Percentiles rank a stretch among this genome's conserved stretches.
Conservation (phyloP, 2,329 filamentous ascomycete genomes). For the Pseudophaeomoniella oleicola region DNA sequence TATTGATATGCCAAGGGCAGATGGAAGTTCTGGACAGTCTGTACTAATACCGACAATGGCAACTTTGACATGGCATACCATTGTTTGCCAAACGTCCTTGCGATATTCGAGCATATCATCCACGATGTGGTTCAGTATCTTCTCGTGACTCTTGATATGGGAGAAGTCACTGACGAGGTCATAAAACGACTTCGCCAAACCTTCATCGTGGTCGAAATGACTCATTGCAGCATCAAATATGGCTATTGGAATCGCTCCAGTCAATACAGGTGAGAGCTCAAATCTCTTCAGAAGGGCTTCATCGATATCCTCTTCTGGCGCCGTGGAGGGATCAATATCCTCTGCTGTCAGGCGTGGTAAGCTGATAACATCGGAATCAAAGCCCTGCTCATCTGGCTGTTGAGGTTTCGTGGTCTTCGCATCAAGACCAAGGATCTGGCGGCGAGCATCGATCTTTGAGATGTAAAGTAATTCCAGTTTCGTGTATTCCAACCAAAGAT, state of each 20-base stretch:
- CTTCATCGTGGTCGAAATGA: constrained; percentile 54
- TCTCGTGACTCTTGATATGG: constrained; percentile 47
- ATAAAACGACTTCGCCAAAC: constrained; percentile 64
- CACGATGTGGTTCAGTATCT: constrained; percentile 61
- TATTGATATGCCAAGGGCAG: constrained; percentile 52
- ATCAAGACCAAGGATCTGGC: constrained; percentile 51
- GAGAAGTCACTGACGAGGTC: constrained; percentile 60
- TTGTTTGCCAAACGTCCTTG: constrained; percentile 47
- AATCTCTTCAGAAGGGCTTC: constrained; percentile 46
- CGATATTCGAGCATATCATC: constrained; percentile 44
- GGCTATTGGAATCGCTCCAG: constrained; percentile 83
- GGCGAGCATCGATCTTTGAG: constrained; percentile 61
- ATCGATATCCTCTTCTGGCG: constrained; percentile 38
- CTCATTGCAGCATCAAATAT: constrained; percentile 79
- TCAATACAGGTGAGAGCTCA: constrained; percentile 62
- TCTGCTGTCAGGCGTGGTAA: constrained; percentile 46
- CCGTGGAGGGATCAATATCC: constrained; percentile 41
- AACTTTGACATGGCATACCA: constrained; percentile 56
- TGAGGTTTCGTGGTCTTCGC: constrained; percentile 21
- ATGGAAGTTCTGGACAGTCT: constrained; percentile 56
- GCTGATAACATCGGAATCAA: constrained; percentile 41
- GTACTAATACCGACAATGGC: constrained; percentile 52
- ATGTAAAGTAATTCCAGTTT: constrained; percentile 89
- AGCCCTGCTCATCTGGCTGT: constrained; percentile 21
- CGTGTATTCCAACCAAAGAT: constrained; percentile 80